Evolutionary conservation across 2,329 filamentous ascomycete species (phyloP), one percentile per base, ranked within the genome.

Genomic region (Penicillium sp.): DNA sequence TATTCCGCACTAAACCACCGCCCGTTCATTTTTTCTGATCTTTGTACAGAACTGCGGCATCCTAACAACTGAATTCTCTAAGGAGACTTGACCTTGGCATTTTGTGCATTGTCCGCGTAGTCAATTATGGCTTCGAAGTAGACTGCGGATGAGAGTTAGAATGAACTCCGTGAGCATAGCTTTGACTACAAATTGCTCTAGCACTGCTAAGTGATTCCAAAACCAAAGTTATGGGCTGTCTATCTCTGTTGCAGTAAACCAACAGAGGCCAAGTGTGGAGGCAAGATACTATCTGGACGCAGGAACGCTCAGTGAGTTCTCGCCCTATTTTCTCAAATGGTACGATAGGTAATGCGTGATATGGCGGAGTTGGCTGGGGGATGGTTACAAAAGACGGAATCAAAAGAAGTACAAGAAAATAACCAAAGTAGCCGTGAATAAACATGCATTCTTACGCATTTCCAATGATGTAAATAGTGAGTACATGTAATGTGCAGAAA

Each of bases 401-500:
- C 10, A 10, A 14, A 14, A 34, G 10, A 39, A 13, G 10, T 8
- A 3, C 29, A 11, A 39, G 36, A 13, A 23, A 16, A 34, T 13
- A n/a, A 38, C 16, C 18, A 27, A 43, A 45, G n/a, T 1, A 16
- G 11, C 16, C n/a, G 13, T 18, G 14, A 7, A 30, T 4, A 36
- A 14, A 30, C 13, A 38, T 46, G 41, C 26, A 51, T 14, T 8
- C 16, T 11, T 42, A 49, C 43, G 13, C 10, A 49, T 18, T 16
- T 32, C 27, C 11, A 43, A 43, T 18, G 14, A 7, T 35, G 23
- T 40, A n/a, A 45, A 35, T 34, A 45, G 51, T 35, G 41, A 40
- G 44, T 57, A 53, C 52, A 58, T 61, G 52, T 48, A 45, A 39
- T 19, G 49, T 47, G 11, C 34, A 32, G 29, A 39, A 40, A 51